These are phyloP conservation scores for Solanum hybrid DNA, from an alignment of 305 asterid genomes.

Conservation along the genomic window DNA sequence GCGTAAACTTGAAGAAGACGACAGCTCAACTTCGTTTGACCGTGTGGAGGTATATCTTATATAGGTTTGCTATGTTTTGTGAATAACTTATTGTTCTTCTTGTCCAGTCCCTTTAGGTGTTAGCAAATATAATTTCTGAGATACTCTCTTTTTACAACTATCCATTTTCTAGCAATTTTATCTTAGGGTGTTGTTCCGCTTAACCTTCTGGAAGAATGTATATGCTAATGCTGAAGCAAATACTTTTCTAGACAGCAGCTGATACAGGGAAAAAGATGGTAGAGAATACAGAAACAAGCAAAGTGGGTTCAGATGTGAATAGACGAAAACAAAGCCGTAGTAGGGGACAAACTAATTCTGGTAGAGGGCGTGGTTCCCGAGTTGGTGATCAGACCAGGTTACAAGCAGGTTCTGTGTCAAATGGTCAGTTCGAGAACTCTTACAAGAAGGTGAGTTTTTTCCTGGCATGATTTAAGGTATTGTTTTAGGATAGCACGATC, in stretches of 20 bases:
- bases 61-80: neutral
- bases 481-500: neutral
- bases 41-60: constrained; percentile 51
- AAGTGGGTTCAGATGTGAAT: constrained; percentile 42
- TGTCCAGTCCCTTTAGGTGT: neutral
- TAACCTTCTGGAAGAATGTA: neutral
- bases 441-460: constrained; percentile 42
- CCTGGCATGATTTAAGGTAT: neutral
- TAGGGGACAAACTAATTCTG: constrained; percentile 55
- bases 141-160: neutral
- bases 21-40: constrained; percentile 27
- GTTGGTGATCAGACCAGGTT: constrained; percentile 50
- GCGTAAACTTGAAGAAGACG: constrained; percentile 55
- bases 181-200: neutral
- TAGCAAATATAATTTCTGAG: neutral
- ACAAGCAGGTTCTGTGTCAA: constrained; percentile 37
- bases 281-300: constrained; percentile 42
- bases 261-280: constrained; percentile 43
- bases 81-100: constrained; percentile 4
- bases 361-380: constrained; percentile 79
- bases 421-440: constrained; percentile 57
- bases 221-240: constrained; percentile 27
- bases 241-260: constrained; percentile 31
- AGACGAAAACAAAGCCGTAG: constrained; percentile 74
- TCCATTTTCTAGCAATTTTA: neutral